Percentiles rank a stretch among this genome's conserved stretches.
These are phyloP conservation scores for Selaginella tamariscina DNA, from an alignment of 75 land plant genomes.

Conservation along the genomic window DNA sequence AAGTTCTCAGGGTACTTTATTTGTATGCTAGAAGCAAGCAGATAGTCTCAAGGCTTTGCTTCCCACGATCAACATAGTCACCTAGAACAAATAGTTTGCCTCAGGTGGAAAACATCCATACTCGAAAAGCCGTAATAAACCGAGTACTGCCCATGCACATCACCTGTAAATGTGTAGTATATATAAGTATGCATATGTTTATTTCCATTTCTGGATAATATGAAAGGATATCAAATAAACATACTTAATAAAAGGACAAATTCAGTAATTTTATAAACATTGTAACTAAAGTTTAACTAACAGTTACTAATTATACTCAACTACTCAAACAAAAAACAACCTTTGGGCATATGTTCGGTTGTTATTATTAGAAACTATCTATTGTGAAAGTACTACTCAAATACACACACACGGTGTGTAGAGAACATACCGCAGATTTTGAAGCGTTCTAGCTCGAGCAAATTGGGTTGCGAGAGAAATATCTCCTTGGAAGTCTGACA, in stretches of 20 bases:
- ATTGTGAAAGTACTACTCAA: background rate
- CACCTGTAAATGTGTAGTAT: conserved; percentile 36
- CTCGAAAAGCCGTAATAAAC: conserved; percentile 41
- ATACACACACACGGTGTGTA: background rate
- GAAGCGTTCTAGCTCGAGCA: conserved; percentile 36
- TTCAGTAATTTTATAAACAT: too few relatives aligned
- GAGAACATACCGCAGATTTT: conserved; percentile 32
- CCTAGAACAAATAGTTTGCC: conserved; percentile 45
- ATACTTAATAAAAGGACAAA: background rate
- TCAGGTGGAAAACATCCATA: conserved; percentile 45
- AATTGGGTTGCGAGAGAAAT: conserved; percentile 37
- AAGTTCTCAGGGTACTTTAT: conserved; percentile 53
- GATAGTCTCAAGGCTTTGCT: conserved; percentile 54
- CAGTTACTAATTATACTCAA: too few relatives aligned
- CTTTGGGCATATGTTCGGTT: background rate
- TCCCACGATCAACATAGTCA: conserved; percentile 56
- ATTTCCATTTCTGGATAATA: too few relatives aligned
- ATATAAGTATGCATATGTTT: too few relatives aligned
- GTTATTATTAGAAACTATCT: background rate
- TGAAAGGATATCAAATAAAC: background rate
- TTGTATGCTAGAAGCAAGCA: conserved; percentile 49
- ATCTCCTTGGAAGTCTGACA: conserved; percentile 32
- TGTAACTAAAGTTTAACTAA: too few relatives aligned
- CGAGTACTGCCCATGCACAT: conserved; percentile 51
- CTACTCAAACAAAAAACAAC: background rate